Conservation (phyloP, 345 rosid genomes). For the Gossypium australe region DNA sequence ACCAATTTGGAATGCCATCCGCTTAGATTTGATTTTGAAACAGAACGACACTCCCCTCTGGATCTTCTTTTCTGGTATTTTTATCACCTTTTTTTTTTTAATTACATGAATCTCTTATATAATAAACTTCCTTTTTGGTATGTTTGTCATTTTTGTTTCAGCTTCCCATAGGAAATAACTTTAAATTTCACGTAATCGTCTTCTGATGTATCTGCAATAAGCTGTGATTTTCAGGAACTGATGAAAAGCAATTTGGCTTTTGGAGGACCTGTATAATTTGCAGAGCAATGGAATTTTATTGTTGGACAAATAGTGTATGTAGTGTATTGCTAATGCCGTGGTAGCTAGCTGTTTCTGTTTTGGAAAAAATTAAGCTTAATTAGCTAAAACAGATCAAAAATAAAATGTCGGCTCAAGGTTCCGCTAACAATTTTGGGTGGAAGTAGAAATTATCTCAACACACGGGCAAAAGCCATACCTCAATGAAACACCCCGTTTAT, state of each 20-base stretch:
- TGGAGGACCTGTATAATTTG: background rate
- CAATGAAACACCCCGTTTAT: background rate
- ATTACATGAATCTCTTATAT: background rate
- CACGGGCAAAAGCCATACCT: background rate
- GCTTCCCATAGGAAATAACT: background rate
- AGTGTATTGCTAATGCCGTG: background rate
- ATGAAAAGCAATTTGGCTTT: background rate
- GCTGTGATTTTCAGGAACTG: background rate
- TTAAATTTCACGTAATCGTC: background rate
- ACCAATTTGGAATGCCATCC: slow-evolving; percentile 33
- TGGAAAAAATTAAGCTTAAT: background rate
- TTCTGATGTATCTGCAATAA: background rate
- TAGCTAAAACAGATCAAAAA: background rate
- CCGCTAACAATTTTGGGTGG: background rate
- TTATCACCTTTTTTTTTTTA: background rate
- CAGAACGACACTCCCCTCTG: background rate
- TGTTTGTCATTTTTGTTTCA: background rate
- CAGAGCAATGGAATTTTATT: background rate
- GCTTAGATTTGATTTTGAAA: slow-evolving; percentile 5
- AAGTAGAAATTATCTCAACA: background rate
- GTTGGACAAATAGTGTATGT: background rate
- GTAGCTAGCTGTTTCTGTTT: background rate
- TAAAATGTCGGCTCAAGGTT: background rate
- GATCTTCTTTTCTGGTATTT: slow-evolving; percentile 4
- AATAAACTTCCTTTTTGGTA: background rate